Percentiles rank a stretch among this genome's conserved stretches.
Evolutionary conservation across 2,329 filamentous ascomycete species (phyloP).

Genomic region (Colletotrichum sp.): DNA sequence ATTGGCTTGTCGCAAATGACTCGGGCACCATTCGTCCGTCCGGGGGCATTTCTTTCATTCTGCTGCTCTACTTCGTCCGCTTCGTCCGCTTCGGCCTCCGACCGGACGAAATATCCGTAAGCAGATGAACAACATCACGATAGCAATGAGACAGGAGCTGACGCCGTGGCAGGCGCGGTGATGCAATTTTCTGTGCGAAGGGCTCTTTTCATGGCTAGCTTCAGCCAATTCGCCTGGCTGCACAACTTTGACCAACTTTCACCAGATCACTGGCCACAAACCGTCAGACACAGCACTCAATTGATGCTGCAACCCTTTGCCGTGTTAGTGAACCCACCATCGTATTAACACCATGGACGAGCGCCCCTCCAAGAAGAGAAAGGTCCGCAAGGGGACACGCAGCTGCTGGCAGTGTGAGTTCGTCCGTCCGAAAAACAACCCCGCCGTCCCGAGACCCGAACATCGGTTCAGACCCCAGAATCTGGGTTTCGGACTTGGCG

Average conservation of each 20-base stretch:
- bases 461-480: neutral
- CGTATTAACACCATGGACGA: neutral
- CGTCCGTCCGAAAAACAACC: neutral
- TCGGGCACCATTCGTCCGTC: neutral
- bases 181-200: neutral
- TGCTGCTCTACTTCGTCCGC: no score
- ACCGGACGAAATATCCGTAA: slow-evolving; percentile 10
- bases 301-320: neutral
- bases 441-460: neutral
- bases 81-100: slow-evolving; percentile 19
- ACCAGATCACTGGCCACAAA: neutral
- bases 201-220: neutral
- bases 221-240: neutral
- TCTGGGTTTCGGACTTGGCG: neutral
- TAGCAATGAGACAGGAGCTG: neutral
- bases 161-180: neutral
- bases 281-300: neutral
- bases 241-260: neutral
- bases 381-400: slow-evolving; percentile 58
- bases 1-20: neutral
- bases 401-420: slow-evolving; percentile 65
- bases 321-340: neutral
- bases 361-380: slow-evolving; percentile 36
- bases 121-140: neutral
- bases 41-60: neutral